phyloP scores from a whole-genome alignment of 1,284 basidiomycete species.

The Naganishia sp. region DNA sequence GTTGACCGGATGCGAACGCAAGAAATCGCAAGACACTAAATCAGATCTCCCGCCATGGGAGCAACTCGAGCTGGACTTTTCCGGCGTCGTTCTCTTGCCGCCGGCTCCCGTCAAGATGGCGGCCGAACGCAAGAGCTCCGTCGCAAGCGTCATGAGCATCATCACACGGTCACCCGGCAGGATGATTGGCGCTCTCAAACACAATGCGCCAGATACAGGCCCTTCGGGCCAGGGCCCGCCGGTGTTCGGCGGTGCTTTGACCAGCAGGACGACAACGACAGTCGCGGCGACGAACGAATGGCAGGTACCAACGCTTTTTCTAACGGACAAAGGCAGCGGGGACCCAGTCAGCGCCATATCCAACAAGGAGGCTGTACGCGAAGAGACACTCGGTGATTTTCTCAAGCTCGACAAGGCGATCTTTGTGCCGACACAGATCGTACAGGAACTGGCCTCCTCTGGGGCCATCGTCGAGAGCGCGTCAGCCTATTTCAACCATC shows the following conservation, averaged over 20 bases:
- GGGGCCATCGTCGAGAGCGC: neutral
- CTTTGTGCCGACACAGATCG: neutral
- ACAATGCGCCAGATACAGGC: neutral
- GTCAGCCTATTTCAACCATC: constrained; percentile 2
- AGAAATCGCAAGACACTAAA: neutral
- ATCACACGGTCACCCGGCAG: neutral
- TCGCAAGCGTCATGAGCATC: neutral
- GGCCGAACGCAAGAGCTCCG: neutral
- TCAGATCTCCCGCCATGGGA: constrained; percentile 1
- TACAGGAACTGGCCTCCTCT: neutral
- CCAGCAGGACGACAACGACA: too few species aligned
- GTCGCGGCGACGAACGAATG: too few species aligned
- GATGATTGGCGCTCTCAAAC: neutral
- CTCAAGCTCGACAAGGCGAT: neutral
- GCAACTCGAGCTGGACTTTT: constrained; percentile 6
- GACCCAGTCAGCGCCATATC: neutral
- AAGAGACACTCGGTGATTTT: neutral
- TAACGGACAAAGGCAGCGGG: neutral
- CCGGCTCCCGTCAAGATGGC: neutral
- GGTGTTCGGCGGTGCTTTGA: too few species aligned
- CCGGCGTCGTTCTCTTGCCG: neutral
- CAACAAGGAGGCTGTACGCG: neutral
- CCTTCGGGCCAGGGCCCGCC: too few species aligned
- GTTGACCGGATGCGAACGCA: neutral
- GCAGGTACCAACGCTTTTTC: neutral